A percentile compares a stretch with the other conserved stretches of the same genome.
These are phyloP conservation scores for Fusarium annulatum DNA, from an alignment of 2,329 filamentous ascomycete species.

Conservation along the genomic window DNA sequence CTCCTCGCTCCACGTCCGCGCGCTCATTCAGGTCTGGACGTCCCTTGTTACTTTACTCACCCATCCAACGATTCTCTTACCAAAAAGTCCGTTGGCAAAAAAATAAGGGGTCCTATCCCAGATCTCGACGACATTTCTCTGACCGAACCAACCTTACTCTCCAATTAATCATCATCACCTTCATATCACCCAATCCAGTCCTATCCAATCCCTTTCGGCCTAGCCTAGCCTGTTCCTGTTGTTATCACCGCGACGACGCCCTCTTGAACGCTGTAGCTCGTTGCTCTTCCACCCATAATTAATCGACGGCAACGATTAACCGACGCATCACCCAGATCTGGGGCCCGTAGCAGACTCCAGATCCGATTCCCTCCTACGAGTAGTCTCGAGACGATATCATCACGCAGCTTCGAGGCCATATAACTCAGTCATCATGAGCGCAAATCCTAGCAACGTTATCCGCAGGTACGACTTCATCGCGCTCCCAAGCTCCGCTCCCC, in stretches of 20 bases:
- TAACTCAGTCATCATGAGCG: conserved; percentile 53
- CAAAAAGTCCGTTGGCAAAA: conserved; percentile 33
- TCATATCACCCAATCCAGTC: conserved; percentile 3
- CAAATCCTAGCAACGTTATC: conserved; percentile 67
- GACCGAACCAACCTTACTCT: conserved; percentile 10
- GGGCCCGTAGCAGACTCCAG: conserved; percentile 35
- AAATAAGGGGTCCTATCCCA: conserved; percentile 37
- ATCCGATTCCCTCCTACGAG: conserved; percentile 25
- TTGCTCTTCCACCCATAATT: conserved; percentile 12
- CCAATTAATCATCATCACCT: conserved; percentile 3
- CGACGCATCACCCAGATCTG: conserved; percentile 33
- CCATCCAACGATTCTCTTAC: conserved; percentile 34
- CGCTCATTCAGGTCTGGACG: conserved; percentile 33
- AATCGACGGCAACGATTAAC: conserved; percentile 32
- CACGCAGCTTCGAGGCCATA: conserved; percentile 22
- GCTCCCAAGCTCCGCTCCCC: neutral
- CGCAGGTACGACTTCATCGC: conserved; percentile 66
- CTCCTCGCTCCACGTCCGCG: conserved; percentile 37
- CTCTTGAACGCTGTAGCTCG: conserved; percentile 24
- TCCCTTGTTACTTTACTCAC: conserved; percentile 37
- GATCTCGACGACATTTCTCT: conserved; percentile 32
- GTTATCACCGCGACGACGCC: conserved; percentile 33
- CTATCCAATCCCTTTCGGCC: neutral
- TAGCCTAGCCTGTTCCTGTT: conserved; percentile 12
- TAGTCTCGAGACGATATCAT: conserved; percentile 17